Base-by-base conservation (phyloP, 75 land plant genomes). In the Sequoia sempervirens region DNA sequence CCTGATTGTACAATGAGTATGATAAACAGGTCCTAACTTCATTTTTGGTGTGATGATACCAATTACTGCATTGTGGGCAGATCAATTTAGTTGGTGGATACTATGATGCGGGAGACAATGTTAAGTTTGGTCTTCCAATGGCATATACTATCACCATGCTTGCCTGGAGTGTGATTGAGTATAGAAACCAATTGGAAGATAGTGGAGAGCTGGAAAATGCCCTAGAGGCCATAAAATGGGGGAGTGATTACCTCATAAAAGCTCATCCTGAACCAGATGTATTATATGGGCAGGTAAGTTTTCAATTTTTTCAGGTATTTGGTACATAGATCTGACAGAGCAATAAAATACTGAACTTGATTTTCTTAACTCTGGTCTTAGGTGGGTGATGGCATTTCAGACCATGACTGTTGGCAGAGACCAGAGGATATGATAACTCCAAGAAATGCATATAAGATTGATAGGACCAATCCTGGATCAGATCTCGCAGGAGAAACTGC, bases 401-500 rank as follows among this genome's bases (percentile, higher is more conserved):
- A 92, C 56, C 93, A 92, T 50, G 69, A 74, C 73, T 92, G 92
- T 83, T 90, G 93, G 93, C 90, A 92, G 56, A 82, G 93, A 84
- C 92, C 92, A 34, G 93, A 92, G 75, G 93, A 92, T 68, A 91
- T 91, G 92, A 91, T 91, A 30, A 91, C 92, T 9, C 56, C 84
- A 17, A 84, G 93, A 9, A n/a, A 83, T 3, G 93, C 92, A n/a
- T n/a, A n/a, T 82, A 86, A 85, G 66, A 83, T 91, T 84, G 87
- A 89, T 58, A 53, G 86, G 26, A 76, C 69, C 36, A 64, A 82
- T 64, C 90, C 92, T 5, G 99, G 99, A 0, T 92, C 99, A 13
- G 99, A 96, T 47, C 88, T 93, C 23, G 94, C 93, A 0, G 99
- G 90, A 3, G 99, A 96, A 86, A 93, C 92, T 0, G 93, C 99